Evolutionary conservation across 2,329 filamentous ascomycete genomes (phyloP).

Genomic region (Aureobasidium sp.): DNA sequence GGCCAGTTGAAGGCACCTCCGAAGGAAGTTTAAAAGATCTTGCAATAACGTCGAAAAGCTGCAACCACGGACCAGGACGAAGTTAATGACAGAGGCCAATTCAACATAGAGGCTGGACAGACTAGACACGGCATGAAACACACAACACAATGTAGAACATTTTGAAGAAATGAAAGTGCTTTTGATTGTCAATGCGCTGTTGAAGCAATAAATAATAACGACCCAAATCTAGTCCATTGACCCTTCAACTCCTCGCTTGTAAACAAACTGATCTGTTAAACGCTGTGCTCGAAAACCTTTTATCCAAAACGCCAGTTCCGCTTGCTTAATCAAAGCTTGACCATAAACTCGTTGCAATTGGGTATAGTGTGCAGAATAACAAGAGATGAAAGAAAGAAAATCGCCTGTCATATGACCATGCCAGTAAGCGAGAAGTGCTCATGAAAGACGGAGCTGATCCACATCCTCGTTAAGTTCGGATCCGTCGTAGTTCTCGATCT

Average conservation of each 20-base stretch:
- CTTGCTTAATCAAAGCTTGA: conserved; percentile 1
- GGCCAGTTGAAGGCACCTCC: conserved; percentile 42
- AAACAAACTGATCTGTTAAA: background rate
- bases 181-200: conserved; percentile 5
- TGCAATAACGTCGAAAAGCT: background rate
- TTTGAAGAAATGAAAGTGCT: background rate
- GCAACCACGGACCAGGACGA: background rate
- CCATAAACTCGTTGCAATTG: conserved; percentile 8
- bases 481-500: conserved; percentile 39
- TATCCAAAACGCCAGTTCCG: background rate
- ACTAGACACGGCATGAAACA: background rate
- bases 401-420: background rate
- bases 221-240: background rate
- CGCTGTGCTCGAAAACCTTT: background rate
- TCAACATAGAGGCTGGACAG: background rate
- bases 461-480: conserved; percentile 39
- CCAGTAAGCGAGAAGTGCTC: background rate
- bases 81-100: background rate
- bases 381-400: background rate
- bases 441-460: conserved; percentile 32
- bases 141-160: background rate
- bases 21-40: background rate
- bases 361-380: conserved; percentile 7
- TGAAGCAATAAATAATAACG: conserved; percentile 1
- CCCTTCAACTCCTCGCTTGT: background rate